phyloP scores from a whole-genome alignment of 139 green algal genomes.

The Tetradesmus obliquus region DNA sequence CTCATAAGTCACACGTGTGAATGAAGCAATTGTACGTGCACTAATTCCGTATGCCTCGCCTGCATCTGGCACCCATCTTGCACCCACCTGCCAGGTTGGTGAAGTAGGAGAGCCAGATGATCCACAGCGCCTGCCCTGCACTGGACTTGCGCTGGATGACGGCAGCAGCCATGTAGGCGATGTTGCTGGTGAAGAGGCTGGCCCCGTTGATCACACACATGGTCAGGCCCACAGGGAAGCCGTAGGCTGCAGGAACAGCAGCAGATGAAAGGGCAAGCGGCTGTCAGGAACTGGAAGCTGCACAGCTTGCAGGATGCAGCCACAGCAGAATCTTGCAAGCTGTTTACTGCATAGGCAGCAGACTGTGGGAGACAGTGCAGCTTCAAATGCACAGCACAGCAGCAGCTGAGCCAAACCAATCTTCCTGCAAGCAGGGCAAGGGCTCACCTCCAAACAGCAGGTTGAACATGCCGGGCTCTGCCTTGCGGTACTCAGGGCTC shows the following conservation, averaged over 20 bases:
- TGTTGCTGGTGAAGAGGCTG: constrained; percentile 90
- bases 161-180: constrained; percentile 72
- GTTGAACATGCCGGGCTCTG: constrained; percentile 68
- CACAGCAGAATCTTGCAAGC: not conserved
- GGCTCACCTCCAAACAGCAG: constrained; percentile 43
- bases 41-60: too few species aligned
- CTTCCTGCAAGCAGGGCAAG: too few species aligned
- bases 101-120: constrained; percentile 35
- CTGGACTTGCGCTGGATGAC: constrained; percentile 63
- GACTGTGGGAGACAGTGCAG: not conserved
- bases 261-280: too few species aligned
- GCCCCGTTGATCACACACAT: constrained; percentile 69
- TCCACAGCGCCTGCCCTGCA: not conserved
- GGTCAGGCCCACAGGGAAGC: constrained; percentile 77
- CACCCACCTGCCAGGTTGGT: constrained; percentile 35
- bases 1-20: too few species aligned
- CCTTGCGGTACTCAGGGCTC: constrained; percentile 52
- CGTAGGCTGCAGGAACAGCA: constrained; percentile 27
- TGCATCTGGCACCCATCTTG: too few species aligned
- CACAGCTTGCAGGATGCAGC: too few species aligned
- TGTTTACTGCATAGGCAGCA: not conserved
- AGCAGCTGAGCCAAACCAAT: not conserved
- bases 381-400: not conserved
- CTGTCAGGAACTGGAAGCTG: not conserved
- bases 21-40: not conserved